phyloP scores from a whole-genome alignment of 805 yeast genomes.

The Scheffersomyces ergatensis region DNA sequence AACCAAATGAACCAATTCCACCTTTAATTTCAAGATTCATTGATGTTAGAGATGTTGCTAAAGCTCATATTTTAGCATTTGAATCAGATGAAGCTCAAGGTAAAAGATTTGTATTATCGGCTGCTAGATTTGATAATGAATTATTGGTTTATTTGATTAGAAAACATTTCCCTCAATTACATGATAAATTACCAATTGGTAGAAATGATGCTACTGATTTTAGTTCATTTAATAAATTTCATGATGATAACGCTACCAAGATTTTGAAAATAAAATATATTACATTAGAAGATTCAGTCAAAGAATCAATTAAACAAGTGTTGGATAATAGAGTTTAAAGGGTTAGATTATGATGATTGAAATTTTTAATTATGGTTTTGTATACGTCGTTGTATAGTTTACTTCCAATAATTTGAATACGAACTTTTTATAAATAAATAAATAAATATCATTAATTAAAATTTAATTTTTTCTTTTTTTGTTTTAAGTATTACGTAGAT shows the following conservation, averaged over 20 bases:
- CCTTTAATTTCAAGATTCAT: slow-evolving; percentile 17
- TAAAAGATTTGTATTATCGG: slow-evolving; percentile 24
- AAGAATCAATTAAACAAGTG: slow-evolving; percentile 41
- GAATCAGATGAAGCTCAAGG: slow-evolving; percentile 31
- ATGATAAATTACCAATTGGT: neutral
- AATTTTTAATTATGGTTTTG: no score
- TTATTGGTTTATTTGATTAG: slow-evolving; percentile 17
- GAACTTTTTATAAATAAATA: no score
- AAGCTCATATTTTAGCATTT: slow-evolving; percentile 51
- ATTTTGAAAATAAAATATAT: slow-evolving; percentile 37
- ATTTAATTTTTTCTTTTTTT: no score
- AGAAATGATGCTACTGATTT: neutral
- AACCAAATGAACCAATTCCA: slow-evolving; percentile 14
- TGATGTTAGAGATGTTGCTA: slow-evolving; percentile 66
- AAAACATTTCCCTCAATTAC: slow-evolving; percentile 19
- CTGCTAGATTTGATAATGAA: slow-evolving; percentile 15
- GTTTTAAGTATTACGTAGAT: no score
- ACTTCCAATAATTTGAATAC: no score
- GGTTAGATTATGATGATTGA: neutral
- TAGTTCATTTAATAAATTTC: neutral
- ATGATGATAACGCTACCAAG: slow-evolving; percentile 16
- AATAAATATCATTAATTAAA: no score
- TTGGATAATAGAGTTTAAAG: no score
- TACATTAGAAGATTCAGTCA: slow-evolving; percentile 36
- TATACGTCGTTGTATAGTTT: no score